Base-by-base conservation (phyloP, 371 early-diverging fungal species). In the Mucor ambiguus region DNA sequence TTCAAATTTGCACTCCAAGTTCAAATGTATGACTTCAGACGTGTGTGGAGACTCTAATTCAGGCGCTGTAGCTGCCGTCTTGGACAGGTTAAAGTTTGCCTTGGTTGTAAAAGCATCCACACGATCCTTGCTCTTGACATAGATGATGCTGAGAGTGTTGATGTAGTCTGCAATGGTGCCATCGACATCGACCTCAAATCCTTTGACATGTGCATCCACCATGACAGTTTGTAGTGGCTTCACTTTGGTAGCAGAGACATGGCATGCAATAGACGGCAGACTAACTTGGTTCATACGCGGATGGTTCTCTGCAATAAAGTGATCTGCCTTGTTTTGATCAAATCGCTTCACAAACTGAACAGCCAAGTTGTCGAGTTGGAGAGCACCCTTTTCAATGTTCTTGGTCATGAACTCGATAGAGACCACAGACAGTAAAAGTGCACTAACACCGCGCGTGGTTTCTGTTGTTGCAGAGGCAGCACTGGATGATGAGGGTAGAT, bases 331-430 rank as follows among this genome's bases (percentile, higher is more conserved):
- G 68, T 80, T 80, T 66, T 86, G 88, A 65, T 94, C 90, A 73
- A 94, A 92, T 14, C 73, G 63, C 16, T 87, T 81, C 16, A 94
- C 90, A 72, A 92, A 94, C 69, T 92, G 92, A 20, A 92, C 63
- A 32, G 85, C 79, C 0, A 92, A 78, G 14, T 90, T 82, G 16
- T 78, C 83, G 43, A 94, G 63, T 18, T 78, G 77, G 7, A 87
- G 87, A 6, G 80, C 77, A 30, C 87, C 87, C 26, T 77, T 84
- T 63, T 87, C 86, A 14, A 88, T 82, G 44, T 84, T 83, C 65
- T 85, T 85, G 18, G 91, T 87, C 41, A 77, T 54, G 60, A 92
- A 82, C 11, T 81, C 68, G 30, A 92, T 85, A 0, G 82, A 80
- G 0, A 81, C 72, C 2, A 88, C 77, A 7, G 90, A 87, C 20